Percentiles rank a stretch among this genome's conserved stretches.
phyloP scores from a whole-genome alignment of 352 stramenopile genomes.

The Globisporangium emineosum region DNA sequence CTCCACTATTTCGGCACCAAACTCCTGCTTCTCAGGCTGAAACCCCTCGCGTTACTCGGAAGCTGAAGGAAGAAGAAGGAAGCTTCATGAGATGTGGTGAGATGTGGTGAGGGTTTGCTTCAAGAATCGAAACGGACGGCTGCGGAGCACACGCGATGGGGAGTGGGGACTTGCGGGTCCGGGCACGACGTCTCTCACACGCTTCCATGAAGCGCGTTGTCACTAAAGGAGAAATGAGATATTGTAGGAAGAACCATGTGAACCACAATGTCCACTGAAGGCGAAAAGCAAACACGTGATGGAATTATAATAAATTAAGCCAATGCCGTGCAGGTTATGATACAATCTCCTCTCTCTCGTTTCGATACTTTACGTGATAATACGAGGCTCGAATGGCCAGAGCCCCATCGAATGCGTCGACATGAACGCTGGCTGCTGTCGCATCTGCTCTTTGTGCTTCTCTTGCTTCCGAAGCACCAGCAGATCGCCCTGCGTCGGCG shows the following conservation, averaged over 20 bases:
- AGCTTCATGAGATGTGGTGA: no score
- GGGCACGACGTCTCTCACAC: no score
- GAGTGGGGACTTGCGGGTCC: no score
- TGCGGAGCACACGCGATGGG: no score
- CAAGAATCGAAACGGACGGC: no score
- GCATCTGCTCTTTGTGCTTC: background rate
- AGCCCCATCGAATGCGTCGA: constrained; percentile 6
- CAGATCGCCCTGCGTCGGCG: constrained; percentile 14
- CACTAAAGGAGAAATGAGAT: no score
- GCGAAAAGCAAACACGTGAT: no score
- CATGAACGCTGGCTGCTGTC: background rate
- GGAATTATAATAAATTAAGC: constrained; percentile 6
- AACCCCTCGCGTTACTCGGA: background rate
- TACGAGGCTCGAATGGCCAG: constrained; percentile 8
- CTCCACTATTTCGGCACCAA: background rate
- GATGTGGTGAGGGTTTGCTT: no score
- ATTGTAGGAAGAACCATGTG: no score
- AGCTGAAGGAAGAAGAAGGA: no score
- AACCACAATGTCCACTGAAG: no score
- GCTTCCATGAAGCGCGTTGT: no score
- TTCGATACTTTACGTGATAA: constrained; percentile 9
- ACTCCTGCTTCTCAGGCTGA: background rate
- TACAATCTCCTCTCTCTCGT: background rate
- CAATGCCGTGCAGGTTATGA: constrained; percentile 1
- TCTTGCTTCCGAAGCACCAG: constrained; percentile 5